Evolutionary conservation across 2,329 filamentous ascomycete species (phyloP).

Genomic region (Pseudocercospora fuligena): DNA sequence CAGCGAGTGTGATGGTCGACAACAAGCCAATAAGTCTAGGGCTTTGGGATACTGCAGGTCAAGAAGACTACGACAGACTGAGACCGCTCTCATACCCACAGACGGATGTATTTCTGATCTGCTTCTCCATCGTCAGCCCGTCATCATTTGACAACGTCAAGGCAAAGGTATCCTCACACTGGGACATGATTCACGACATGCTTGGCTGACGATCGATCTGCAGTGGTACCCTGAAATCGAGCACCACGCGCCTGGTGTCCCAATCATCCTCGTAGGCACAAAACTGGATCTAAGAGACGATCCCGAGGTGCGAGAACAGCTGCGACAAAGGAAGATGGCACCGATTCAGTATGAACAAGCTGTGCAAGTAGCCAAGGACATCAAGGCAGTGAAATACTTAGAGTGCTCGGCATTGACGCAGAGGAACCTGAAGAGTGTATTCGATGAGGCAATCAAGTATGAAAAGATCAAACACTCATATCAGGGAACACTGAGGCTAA

Average conservation of each 20-base stretch:
- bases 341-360: conserved; percentile 96
- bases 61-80: conserved; percentile 97
- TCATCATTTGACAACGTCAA: conserved; percentile 99
- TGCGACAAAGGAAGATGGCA: conserved; percentile 92
- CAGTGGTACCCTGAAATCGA: conserved; percentile 98
- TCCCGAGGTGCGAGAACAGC: conserved; percentile 75
- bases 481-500: conserved; percentile 11
- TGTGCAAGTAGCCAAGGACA: conserved; percentile 86
- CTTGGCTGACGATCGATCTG: conserved; percentile 15
- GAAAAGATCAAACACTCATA: conserved; percentile 41
- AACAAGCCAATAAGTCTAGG: conserved; percentile 96
- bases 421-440: conserved; percentile 96
- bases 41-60: conserved; percentile 97
- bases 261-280: conserved; percentile 95
- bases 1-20: conserved; percentile 98
- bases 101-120: conserved; percentile 97
- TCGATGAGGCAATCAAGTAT: conserved; percentile 97
- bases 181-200: conserved; percentile 1
- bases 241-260: conserved; percentile 92
- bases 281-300: conserved; percentile 96
- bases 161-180: conserved; percentile 75
- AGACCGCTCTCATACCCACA: conserved; percentile 96
- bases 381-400: conserved; percentile 94
- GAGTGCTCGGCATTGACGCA: conserved; percentile 98
- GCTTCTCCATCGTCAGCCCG: conserved; percentile 97